Conservation (phyloP, 2,329 filamentous ascomycete genomes). For the Aaosphaeria pasadenensis region DNA sequence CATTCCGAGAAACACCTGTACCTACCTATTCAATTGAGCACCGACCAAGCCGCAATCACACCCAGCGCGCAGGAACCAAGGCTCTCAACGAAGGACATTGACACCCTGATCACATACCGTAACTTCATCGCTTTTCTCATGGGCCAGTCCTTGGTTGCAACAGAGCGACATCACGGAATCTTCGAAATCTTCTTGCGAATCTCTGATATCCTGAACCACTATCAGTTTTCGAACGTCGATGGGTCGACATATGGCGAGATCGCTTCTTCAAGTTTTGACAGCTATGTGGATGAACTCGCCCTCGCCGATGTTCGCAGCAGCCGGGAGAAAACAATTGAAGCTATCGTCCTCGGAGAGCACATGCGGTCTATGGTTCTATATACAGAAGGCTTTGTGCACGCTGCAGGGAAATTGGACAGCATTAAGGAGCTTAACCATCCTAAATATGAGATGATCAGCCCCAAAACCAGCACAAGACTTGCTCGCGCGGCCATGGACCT, state of each 20-base stretch:
- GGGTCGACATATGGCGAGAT: slow-evolving; percentile 63
- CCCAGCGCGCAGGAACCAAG: slow-evolving; percentile 19
- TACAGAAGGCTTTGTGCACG: slow-evolving; percentile 88
- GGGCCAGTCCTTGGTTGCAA: slow-evolving; percentile 61
- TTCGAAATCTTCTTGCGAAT: slow-evolving; percentile 62
- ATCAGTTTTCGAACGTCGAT: slow-evolving; percentile 61
- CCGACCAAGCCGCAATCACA: slow-evolving; percentile 42
- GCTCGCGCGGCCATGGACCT: slow-evolving; percentile 81
- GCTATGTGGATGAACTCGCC: slow-evolving; percentile 72
- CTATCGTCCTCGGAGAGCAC: slow-evolving; percentile 81
- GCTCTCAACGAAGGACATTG: slow-evolving; percentile 49
- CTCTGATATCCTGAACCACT: slow-evolving; percentile 55
- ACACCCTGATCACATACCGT: slow-evolving; percentile 57
- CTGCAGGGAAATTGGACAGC: slow-evolving; percentile 77
- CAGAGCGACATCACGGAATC: slow-evolving; percentile 51
- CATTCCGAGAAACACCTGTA: slow-evolving; percentile 54
- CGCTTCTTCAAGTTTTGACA: slow-evolving; percentile 63
- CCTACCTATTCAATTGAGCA: slow-evolving; percentile 56
- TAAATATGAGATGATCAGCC: slow-evolving; percentile 68
- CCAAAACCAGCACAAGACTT: slow-evolving; percentile 71
- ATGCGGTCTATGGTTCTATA: slow-evolving; percentile 82
- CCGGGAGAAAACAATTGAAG: slow-evolving; percentile 85
- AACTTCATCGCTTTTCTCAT: slow-evolving; percentile 64
- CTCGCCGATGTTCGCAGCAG: slow-evolving; percentile 79
- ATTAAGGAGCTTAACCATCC: slow-evolving; percentile 67